Percentiles rank a stretch among this genome's conserved stretches.
These are phyloP conservation scores for Nannizziopsis arthrosporioides DNA, from an alignment of 2,329 filamentous ascomycete species.

Conservation along the genomic window DNA sequence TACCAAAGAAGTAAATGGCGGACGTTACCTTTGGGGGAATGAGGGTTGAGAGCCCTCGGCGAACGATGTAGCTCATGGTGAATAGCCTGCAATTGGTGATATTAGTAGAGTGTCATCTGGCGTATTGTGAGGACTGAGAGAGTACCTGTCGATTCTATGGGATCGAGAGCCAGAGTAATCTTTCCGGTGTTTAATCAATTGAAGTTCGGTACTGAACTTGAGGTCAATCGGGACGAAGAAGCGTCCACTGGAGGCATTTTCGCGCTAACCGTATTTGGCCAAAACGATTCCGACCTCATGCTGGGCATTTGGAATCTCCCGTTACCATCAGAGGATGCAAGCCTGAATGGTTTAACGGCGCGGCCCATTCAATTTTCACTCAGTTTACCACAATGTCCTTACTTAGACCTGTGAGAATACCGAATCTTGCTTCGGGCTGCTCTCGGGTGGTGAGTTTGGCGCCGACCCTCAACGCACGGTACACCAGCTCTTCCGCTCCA, in stretches of 20 bases:
- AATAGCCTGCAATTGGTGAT: conserved; percentile 24
- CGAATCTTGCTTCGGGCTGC: conserved; percentile 22
- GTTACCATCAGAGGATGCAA: neutral
- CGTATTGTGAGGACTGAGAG: neutral
- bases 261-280: conserved; percentile 11
- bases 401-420: conserved; percentile 42
- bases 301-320: neutral
- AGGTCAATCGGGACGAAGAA: conserved; percentile 8
- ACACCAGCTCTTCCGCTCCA: conserved; percentile 36
- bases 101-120: conserved; percentile 17
- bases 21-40: conserved; percentile 86
- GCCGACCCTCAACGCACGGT: conserved; percentile 28
- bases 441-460: conserved; percentile 24
- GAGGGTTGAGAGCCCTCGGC: conserved; percentile 90
- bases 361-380: neutral
- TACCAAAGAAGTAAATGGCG: conserved; percentile 12
- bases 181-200: conserved; percentile 1
- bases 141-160: conserved; percentile 4
- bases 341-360: neutral
- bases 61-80: conserved; percentile 87
- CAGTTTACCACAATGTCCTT: conserved; percentile 48
- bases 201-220: conserved; percentile 8
- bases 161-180: conserved; percentile 6
- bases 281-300: neutral
- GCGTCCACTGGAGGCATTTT: conserved; percentile 8